These are phyloP conservation scores for Pythium myriotylum DNA, from an alignment of 352 stramenopile species.

Conservation along the genomic window DNA sequence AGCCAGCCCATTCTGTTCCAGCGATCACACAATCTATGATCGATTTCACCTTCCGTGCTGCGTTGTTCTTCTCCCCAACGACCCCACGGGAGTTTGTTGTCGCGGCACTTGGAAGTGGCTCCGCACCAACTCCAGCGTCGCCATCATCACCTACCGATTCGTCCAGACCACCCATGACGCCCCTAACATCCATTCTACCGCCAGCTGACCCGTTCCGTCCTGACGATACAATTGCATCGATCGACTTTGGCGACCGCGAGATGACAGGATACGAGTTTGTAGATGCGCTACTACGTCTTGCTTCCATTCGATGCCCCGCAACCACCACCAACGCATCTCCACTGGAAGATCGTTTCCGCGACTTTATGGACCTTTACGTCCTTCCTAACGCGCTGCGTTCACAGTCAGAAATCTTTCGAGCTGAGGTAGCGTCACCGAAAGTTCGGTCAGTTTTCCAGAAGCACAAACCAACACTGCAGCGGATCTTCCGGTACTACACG, in stretches of 20 bases:
- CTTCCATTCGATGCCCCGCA: constrained; percentile 47
- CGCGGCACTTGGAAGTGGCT: constrained; percentile 1
- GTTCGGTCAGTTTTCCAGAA: constrained; percentile 74
- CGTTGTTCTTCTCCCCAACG: constrained; percentile 32
- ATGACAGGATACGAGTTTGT: constrained; percentile 71
- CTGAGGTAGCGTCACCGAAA: constrained; percentile 65
- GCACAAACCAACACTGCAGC: constrained; percentile 68
- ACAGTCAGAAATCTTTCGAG: constrained; percentile 75
- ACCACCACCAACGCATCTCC: constrained; percentile 13
- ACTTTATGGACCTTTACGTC: constrained; percentile 71
- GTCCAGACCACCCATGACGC: neutral
- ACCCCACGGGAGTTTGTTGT: constrained; percentile 22
- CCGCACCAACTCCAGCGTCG: neutral
- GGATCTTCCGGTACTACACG: constrained; percentile 82
- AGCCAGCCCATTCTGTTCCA: neutral
- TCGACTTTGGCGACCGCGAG: constrained; percentile 37
- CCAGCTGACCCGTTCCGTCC: constrained; percentile 14
- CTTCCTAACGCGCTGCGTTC: constrained; percentile 71
- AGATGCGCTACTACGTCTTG: constrained; percentile 60
- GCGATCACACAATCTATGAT: constrained; percentile 38
- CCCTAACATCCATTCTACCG: constrained; percentile 8
- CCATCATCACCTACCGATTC: neutral
- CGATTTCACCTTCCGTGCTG: constrained; percentile 49
- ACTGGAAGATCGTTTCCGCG: constrained; percentile 61
- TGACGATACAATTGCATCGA: constrained; percentile 2